Conservation (phyloP, 768 basidiomycete genomes). For the Lentinula aciculospora region DNA sequence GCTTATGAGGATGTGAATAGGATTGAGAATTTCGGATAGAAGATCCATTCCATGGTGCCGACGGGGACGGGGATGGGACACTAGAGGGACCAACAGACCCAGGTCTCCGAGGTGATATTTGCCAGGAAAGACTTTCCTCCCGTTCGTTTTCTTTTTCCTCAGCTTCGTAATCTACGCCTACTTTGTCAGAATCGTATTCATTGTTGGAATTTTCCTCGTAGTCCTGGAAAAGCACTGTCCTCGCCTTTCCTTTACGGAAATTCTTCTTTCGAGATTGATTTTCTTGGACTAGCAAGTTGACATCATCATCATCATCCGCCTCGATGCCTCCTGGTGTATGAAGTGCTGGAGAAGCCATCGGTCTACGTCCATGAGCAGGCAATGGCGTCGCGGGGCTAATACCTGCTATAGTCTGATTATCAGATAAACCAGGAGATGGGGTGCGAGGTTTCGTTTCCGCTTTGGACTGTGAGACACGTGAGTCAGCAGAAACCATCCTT, state of each 20-base stretch:
- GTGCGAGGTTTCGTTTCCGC: not conserved
- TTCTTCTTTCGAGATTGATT: slow-evolving; percentile 11
- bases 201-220: slow-evolving; percentile 16
- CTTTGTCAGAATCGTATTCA: slow-evolving; percentile 18
- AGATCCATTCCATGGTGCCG: not conserved
- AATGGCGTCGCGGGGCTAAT: not conserved
- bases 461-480: slow-evolving; percentile 1
- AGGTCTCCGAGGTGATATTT: slow-evolving; percentile 52
- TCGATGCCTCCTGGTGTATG: slow-evolving; percentile 3
- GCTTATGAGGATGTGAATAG: slow-evolving; percentile 30
- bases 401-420: slow-evolving; percentile 9
- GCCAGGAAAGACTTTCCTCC: slow-evolving; percentile 41
- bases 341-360: not conserved
- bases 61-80: slow-evolving; percentile 7
- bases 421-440: slow-evolving; percentile 33
- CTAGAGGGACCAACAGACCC: slow-evolving; percentile 15
- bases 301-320: slow-evolving; percentile 31
- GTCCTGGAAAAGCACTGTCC: slow-evolving; percentile 42
- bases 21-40: slow-evolving; percentile 29
- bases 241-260: slow-evolving; percentile 23
- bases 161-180: slow-evolving; percentile 10
- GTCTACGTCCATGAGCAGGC: slow-evolving; percentile 26
- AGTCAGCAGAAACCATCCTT: not conserved
- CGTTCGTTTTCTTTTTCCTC: slow-evolving; percentile 16
- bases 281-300: slow-evolving; percentile 19